Percentiles rank a stretch among this genome's conserved stretches.
These are phyloP conservation scores for Entelexis paramagnoliae DNA, from an alignment of 1,139 yeast species.

Conservation along the genomic window DNA sequence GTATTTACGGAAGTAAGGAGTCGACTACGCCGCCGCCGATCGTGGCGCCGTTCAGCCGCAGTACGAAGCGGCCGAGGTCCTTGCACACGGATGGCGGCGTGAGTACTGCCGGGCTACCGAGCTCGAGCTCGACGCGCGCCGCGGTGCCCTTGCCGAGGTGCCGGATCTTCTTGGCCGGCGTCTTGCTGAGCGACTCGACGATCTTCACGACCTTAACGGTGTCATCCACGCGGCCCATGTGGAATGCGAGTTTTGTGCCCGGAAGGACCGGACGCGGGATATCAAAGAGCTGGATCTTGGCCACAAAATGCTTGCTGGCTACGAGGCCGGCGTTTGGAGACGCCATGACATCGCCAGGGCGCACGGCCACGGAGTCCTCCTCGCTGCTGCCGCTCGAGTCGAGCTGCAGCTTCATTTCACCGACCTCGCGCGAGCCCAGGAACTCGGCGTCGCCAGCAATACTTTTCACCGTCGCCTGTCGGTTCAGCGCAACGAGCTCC, in stretches of 20 bases:
- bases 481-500: constrained; percentile 9
- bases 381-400: constrained; percentile 6
- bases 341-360: constrained; percentile 66
- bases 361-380: constrained; percentile 38
- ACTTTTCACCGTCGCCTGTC: constrained; percentile 12
- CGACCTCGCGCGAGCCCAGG: constrained; percentile 28
- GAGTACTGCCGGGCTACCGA: constrained; percentile 40
- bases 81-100: constrained; percentile 49
- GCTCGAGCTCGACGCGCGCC: constrained; percentile 60
- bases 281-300: constrained; percentile 57
- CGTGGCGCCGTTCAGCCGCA: constrained; percentile 77
- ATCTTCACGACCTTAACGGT: constrained; percentile 62
- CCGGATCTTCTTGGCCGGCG: constrained; percentile 37
- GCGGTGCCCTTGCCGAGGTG: constrained; percentile 65
- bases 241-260: constrained; percentile 74
- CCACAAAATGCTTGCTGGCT: constrained; percentile 41
- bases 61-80: constrained; percentile 67
- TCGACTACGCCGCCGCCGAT: constrained; percentile 70
- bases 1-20: neutral
- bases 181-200: constrained; percentile 38
- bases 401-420: constrained; percentile 41
- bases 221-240: constrained; percentile 68
- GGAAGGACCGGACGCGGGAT: constrained; percentile 62
- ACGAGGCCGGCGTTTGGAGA: constrained; percentile 41
- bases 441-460: constrained; percentile 11